Base-by-base conservation (phyloP, 2,329 filamentous ascomycete genomes). In the Chaetomium sp. region DNA sequence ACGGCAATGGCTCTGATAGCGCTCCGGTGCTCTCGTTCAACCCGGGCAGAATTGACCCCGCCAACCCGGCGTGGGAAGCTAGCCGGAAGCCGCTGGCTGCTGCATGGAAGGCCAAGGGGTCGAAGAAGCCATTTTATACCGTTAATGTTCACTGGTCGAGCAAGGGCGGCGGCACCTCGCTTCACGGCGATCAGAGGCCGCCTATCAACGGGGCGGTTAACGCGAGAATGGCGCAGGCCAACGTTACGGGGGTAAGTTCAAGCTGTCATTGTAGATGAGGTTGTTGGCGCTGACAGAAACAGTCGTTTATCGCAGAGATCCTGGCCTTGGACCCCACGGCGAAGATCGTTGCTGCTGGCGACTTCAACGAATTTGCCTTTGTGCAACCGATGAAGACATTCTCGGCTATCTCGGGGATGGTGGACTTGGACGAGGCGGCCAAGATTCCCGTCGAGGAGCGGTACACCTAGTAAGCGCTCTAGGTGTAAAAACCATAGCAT, bases 321-420 rank as follows among this genome's bases (percentile, higher is more conserved):
- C 81, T 90, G 23, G 74, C 78, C 8, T 71, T 81, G 49, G 84
- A 90, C 74, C 73, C 78, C 12, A 75, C 81, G 19, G 88, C 89
- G 0, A 79, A 78, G 27, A 74, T 92, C 68, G 81, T 91, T 65
- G 77, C 81, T 2, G 83, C 85, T 0, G 89, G 89, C 29, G 89
- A 92, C 76, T 91, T 88, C 74, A 91, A 92, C 79, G 89, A 92
- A 74, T 91, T 90, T 73, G 74, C 82, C 5, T 87, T 87, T 67
- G 87, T 87, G 10, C 71, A 81, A 73, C 88, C 89, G 1, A 74
- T 91, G 57, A 74, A 80, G 65, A 77, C 77, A 1, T 90, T 91
- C 68, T 72, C 78, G 1, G 67, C 75, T 3, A 77, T 81, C 23
- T 88, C 85, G 0, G 82, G 83, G 2, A 78, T 91, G 54, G 69